These are phyloP conservation scores for Stagonosporopsis rhizophila DNA, from an alignment of 2,329 filamentous ascomycete genomes.

Conservation along the genomic window DNA sequence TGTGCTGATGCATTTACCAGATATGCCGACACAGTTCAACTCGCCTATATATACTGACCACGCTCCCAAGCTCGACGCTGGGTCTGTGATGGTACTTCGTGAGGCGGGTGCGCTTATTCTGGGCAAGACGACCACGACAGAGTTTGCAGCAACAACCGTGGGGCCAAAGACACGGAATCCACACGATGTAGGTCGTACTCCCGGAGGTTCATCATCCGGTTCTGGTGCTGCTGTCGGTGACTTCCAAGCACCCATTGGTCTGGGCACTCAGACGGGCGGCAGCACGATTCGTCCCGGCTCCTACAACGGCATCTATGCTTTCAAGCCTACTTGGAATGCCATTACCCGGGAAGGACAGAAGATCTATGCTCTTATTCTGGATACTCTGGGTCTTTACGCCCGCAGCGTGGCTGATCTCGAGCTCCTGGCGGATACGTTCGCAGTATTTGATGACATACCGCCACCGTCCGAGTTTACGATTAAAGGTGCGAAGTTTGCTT, in stretches of 20 bases:
- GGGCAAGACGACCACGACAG: conserved; percentile 65
- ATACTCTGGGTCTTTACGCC: conserved; percentile 69
- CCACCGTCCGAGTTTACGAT: conserved; percentile 45
- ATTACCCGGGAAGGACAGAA: conserved; percentile 69
- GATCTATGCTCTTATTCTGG: conserved; percentile 64
- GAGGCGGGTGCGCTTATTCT: conserved; percentile 65
- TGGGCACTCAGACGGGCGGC: conserved; percentile 73
- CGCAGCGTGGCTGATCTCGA: conserved; percentile 66
- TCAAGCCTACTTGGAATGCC: conserved; percentile 72
- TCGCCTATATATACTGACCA: conserved; percentile 62
- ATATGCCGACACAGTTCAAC: conserved; percentile 65
- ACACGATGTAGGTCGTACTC: conserved; percentile 60
- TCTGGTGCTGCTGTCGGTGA: conserved; percentile 72
- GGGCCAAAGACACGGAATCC: conserved; percentile 67
- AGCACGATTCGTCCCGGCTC: conserved; percentile 69
- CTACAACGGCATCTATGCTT: conserved; percentile 69
- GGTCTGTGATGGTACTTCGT: conserved; percentile 60
- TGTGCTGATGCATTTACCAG: conserved; percentile 23
- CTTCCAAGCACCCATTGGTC: conserved; percentile 65
- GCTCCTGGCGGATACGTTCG: conserved; percentile 62
- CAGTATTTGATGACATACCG: conserved; percentile 59
- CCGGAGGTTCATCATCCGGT: conserved; percentile 72
- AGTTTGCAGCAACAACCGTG: conserved; percentile 65
- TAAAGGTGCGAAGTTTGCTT: conserved; percentile 60
- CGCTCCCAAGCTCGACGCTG: conserved; percentile 59